These are phyloP conservation scores for Cladosporium sp. DNA, from an alignment of 2,329 filamentous ascomycete species.

Conservation along the genomic window DNA sequence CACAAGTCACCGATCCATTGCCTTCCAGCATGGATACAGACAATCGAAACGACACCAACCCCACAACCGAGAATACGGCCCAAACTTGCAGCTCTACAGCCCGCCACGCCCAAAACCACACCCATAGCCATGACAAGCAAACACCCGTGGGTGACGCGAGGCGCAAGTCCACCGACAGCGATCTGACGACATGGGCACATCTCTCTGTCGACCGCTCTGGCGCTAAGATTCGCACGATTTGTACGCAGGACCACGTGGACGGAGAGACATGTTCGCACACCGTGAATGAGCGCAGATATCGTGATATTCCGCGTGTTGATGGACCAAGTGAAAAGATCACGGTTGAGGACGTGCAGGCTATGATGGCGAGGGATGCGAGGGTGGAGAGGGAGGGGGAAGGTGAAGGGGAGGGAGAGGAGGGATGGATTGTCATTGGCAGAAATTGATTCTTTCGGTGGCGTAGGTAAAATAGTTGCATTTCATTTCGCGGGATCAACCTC, in stretches of 20 bases:
- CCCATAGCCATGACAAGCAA: not conserved
- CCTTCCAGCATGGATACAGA: not conserved
- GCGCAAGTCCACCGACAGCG: not conserved
- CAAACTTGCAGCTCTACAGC: not conserved
- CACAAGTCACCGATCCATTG: not conserved
- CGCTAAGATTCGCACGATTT: not conserved
- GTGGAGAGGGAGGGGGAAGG: not conserved
- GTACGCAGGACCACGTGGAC: not conserved
- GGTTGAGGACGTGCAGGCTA: not conserved
- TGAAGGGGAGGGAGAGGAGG: not conserved
- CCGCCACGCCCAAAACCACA: not conserved
- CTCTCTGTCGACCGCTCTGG: not conserved
- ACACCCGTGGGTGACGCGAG: not conserved
- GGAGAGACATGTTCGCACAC: not conserved
- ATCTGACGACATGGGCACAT: not conserved
- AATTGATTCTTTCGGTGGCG: not conserved
- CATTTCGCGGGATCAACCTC: not conserved
- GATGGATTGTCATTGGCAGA: not conserved
- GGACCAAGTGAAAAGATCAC: not conserved
- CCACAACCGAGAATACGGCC: not conserved
- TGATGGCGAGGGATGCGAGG: not conserved
- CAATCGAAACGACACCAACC: not conserved
- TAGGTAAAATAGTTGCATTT: not conserved
- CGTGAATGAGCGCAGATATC: not conserved
- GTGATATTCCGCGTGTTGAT: not conserved